A percentile compares a stretch with the other conserved stretches of the same genome.
These are phyloP conservation scores for Globisporangium orthogonon DNA, from an alignment of 352 stramenopile genomes.

Conservation along the genomic window DNA sequence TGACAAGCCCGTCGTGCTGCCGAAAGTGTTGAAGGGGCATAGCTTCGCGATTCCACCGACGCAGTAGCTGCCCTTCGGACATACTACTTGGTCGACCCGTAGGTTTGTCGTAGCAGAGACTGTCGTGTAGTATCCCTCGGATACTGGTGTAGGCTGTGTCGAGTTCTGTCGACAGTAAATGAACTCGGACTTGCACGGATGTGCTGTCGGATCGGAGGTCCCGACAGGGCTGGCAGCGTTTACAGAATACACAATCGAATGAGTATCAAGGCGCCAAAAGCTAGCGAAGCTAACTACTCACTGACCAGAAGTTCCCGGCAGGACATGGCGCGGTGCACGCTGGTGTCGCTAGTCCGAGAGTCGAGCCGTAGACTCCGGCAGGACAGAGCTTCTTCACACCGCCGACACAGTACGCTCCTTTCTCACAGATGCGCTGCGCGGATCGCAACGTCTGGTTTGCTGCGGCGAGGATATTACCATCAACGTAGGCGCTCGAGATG, in stretches of 20 bases:
- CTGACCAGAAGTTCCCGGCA: conserved; percentile 54
- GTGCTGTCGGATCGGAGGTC: conserved; percentile 24
- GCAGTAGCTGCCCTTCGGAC: conserved; percentile 56
- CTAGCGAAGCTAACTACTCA: neutral
- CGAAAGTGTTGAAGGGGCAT: conserved; percentile 53
- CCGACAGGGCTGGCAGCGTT: conserved; percentile 28
- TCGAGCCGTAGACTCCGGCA: conserved; percentile 36
- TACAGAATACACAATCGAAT: neutral
- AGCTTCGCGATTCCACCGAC: conserved; percentile 34
- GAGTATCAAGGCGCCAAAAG: neutral
- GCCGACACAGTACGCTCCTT: conserved; percentile 42
- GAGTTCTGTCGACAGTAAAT: conserved; percentile 49
- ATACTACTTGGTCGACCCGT: conserved; percentile 45
- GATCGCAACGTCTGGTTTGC: conserved; percentile 36
- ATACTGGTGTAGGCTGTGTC: conserved; percentile 23
- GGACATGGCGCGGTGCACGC: conserved; percentile 52
- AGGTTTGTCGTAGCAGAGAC: conserved; percentile 19
- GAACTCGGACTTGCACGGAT: conserved; percentile 27
- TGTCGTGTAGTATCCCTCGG: conserved; percentile 41
- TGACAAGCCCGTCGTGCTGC: conserved; percentile 31
- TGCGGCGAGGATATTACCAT: conserved; percentile 22
- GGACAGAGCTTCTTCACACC: conserved; percentile 52
- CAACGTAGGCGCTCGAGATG: conserved; percentile 36
- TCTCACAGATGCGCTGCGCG: conserved; percentile 40
- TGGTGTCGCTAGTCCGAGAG: conserved; percentile 26